These are phyloP conservation scores for Candida ficus DNA, from an alignment of 805 yeast genomes.

Conservation along the genomic window DNA sequence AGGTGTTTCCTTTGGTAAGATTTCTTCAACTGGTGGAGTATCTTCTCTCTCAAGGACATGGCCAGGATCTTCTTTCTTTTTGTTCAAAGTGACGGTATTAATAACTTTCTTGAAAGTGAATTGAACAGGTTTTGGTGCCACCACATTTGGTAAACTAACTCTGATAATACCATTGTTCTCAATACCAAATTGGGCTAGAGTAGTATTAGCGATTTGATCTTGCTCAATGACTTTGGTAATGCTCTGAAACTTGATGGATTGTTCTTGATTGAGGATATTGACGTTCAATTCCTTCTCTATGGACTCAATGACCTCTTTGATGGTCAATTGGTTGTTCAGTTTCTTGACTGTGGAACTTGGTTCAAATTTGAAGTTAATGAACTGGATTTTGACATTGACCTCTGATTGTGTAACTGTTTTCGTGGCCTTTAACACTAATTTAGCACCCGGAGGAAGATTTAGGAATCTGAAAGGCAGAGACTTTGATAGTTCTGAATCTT, in stretches of 20 bases:
- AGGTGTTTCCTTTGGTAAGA: not conserved
- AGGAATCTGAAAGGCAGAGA: slow-evolving; percentile 39
- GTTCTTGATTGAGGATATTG: slow-evolving; percentile 12
- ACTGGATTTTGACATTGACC: slow-evolving; percentile 29
- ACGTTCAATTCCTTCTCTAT: slow-evolving; percentile 17
- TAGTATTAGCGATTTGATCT: slow-evolving; percentile 6
- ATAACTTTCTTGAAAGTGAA: not conserved
- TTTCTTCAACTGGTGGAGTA: not conserved
- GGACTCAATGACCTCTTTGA: slow-evolving; percentile 13
- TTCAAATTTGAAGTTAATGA: slow-evolving; percentile 21
- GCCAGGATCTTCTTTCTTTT: not conserved
- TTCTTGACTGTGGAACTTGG: slow-evolving; percentile 24
- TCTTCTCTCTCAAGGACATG: not conserved
- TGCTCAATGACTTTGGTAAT: slow-evolving; percentile 15
- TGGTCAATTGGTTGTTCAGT: slow-evolving; percentile 11
- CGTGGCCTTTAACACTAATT: slow-evolving; percentile 27
- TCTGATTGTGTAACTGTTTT: slow-evolving; percentile 4
- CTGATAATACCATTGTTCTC: slow-evolving; percentile 24
- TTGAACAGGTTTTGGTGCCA: slow-evolving; percentile 1
- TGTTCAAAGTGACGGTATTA: not conserved
- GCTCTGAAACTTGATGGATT: slow-evolving; percentile 18
- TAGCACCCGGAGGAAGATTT: slow-evolving; percentile 41
- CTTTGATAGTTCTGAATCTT: slow-evolving; percentile 29
- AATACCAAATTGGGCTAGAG: slow-evolving; percentile 18
- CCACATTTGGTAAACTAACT: slow-evolving; percentile 11